Evolutionary conservation across 2,329 filamentous ascomycete genomes (phyloP), one percentile per base, ranked within the genome.

Genomic region (Claviceps purpurea): DNA sequence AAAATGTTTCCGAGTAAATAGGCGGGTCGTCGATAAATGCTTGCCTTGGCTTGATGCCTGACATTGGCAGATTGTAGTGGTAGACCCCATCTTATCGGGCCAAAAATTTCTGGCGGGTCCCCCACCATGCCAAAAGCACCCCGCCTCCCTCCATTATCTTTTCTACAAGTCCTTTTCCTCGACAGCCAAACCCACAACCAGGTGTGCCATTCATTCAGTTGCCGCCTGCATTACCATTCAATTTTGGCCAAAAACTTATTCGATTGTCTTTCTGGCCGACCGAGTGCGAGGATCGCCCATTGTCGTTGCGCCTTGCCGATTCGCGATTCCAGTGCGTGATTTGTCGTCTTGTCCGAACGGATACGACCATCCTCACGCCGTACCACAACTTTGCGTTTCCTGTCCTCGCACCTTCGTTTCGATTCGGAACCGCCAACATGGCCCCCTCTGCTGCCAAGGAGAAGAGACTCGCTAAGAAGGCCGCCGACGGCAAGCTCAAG

Each of bases 401-500:
- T 44, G 20, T 52, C 46, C 42, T 49, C 54, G 34, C 39, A 38
- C 53, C 48, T 46, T 54, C 47, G 38, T 57, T 52, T 54, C 51
- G 52, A 43, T 41, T 5, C 18, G 42, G 16, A 24, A 39, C 42
- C 61, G 58, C 58, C 71, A 81, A 67, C 45, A 85, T 85, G 81
- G 75, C 83, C 64, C 75, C 83, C 65, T 85, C 82, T 56, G 73
- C 80, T 56, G 82, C 82, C 65, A 86, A 86, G 71, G 80, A 84
- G 62, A 85, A 84, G 75, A 76, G 82, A 69, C 76, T 85, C 58
- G 82, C 82, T 54, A 84, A 84, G 75, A 82, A 82, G 75, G 79
- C 79, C 59, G 81, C 78, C 64, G 74, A 87, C 49, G 87, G 85
- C 68, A 85, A 84, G 70, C 85, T 87, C 74, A 90, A 91, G 79